These are phyloP conservation scores for Trichoderma sp. DNA, from an alignment of 2,329 filamentous ascomycete genomes.

Conservation along the genomic window DNA sequence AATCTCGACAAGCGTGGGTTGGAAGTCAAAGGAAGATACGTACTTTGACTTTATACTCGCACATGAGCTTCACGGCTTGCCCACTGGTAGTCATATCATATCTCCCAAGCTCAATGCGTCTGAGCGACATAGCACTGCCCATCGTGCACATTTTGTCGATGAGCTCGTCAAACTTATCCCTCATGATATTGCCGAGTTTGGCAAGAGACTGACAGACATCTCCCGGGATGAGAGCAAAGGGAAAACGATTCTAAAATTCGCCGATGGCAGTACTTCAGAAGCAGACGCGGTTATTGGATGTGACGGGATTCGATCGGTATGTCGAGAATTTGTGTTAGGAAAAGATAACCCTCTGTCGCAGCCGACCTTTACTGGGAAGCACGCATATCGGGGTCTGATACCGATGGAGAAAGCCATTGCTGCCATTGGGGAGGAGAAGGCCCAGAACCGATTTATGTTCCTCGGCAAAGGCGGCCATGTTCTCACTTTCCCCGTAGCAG, in stretches of 20 bases:
- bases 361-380: conserved; percentile 4
- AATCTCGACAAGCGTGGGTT: conserved; percentile 29
- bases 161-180: conserved; percentile 26
- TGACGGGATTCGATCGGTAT: conserved; percentile 30
- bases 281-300: conserved; percentile 32
- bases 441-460: conserved; percentile 18
- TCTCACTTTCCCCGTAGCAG: conserved; percentile 16
- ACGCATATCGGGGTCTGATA: conserved; percentile 16
- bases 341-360: conserved; percentile 7
- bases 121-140: conserved; percentile 19
- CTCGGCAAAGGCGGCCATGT: conserved; percentile 11
- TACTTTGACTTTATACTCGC: conserved; percentile 28
- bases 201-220: conserved; percentile 22
- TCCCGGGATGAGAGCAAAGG: conserved; percentile 8
- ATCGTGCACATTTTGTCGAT: conserved; percentile 27
- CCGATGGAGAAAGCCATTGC: conserved; percentile 16
- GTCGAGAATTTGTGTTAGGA: conserved; percentile 3
- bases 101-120: conserved; percentile 8
- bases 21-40: conserved; percentile 26
- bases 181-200: conserved; percentile 18
- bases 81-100: conserved; percentile 24
- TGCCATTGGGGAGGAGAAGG: conserved; percentile 14
- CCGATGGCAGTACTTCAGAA: conserved; percentile 25
- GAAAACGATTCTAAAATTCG: conserved; percentile 18
- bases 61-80: conserved; percentile 24